Base-by-base conservation (phyloP, 1,284 basidiomycete species). In the Vanrija pseudolonga region DNA sequence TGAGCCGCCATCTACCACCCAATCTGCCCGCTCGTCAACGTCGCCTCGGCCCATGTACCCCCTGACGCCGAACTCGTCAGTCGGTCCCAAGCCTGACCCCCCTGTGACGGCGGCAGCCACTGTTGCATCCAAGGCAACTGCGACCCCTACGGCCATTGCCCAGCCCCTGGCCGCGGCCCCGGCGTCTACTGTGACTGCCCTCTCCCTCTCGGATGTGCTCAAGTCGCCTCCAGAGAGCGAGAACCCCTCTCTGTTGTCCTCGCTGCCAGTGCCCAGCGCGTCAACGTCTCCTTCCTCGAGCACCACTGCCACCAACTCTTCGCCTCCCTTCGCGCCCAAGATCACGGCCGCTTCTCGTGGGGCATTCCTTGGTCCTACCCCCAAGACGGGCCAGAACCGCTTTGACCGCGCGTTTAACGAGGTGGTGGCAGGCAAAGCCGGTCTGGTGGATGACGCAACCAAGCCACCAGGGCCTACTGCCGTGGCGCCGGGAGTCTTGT, bases 321-420 rank as follows among this genome's bases (percentile, higher is more conserved):
- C 68, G 36, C 68, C 68, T 9, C 64, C 65, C 18, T 66, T 64
- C 44, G 53, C 62, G 11, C 70, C 71, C 8, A 72, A 70, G 47
- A 67, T 73, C 36, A 64, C 66, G 17, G 61, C 69, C 36, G 57
- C 66, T 4, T 56, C 57, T 5, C 56, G 68, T 19, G 55, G 61
- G 9, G 65, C 61, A 8, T 73, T 71, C 64, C 51, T 67, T 18
- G 60, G 64, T 17, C 58, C 61, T 2, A 48, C 52, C 4, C 44
- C 50, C 39, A 60, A 55, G 32, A 43, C 45, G 1, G 63, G 68
- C 37, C 64, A 68, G 44, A 64, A 64, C 20, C 62, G 68, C 17
- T 69, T 73, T 51, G 71, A 74, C 42, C 49, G 71, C 24, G 73
- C 69, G 1, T 74, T 74, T 65, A 74, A 74, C 60, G 70, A 71